Evolutionary conservation across 768 basidiomycete genomes (phyloP).

Genomic region (Mrakia blollopis): DNA sequence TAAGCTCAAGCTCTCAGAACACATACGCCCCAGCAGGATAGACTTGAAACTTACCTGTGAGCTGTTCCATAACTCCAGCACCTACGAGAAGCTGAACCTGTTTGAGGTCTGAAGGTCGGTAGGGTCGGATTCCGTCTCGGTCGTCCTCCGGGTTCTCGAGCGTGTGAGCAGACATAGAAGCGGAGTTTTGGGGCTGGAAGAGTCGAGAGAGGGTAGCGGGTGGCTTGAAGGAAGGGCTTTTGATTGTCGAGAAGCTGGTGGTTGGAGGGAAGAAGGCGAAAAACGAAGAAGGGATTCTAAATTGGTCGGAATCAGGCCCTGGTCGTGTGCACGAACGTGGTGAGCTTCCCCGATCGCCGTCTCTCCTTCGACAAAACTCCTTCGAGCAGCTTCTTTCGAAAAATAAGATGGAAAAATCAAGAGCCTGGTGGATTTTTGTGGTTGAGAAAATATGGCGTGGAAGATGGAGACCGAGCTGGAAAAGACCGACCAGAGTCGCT

Average conservation of each 20-base stretch:
- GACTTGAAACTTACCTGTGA: not conserved
- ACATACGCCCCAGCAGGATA: not conserved
- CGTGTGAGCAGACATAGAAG: not conserved
- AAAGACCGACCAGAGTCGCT: too few species aligned
- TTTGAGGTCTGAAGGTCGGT: conserved; percentile 17
- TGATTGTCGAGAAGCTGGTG: not conserved
- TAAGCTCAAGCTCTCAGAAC: not conserved
- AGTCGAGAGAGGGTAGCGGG: not conserved
- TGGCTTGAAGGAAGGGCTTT: too few species aligned
- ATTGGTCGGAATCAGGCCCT: not conserved
- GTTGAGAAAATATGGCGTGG: too few species aligned
- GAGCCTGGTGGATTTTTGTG: too few species aligned
- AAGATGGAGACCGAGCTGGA: not conserved
- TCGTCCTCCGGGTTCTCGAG: not conserved
- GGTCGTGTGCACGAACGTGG: not conserved
- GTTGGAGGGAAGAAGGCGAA: not conserved
- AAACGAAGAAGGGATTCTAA: not conserved
- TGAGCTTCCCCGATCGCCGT: not conserved
- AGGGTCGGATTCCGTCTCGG: conserved; percentile 26
- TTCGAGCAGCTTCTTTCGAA: not conserved
- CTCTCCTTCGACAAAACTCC: not conserved
- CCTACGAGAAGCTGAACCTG: conserved; percentile 22
- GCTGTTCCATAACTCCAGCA: conserved; percentile 25
- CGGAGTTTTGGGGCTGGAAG: not conserved
- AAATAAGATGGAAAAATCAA: not conserved